Percentiles rank a stretch among this genome's conserved stretches.
Evolutionary conservation across 2,329 filamentous ascomycete genomes (phyloP).

Genomic region (Harringtonia lauricola): DNA sequence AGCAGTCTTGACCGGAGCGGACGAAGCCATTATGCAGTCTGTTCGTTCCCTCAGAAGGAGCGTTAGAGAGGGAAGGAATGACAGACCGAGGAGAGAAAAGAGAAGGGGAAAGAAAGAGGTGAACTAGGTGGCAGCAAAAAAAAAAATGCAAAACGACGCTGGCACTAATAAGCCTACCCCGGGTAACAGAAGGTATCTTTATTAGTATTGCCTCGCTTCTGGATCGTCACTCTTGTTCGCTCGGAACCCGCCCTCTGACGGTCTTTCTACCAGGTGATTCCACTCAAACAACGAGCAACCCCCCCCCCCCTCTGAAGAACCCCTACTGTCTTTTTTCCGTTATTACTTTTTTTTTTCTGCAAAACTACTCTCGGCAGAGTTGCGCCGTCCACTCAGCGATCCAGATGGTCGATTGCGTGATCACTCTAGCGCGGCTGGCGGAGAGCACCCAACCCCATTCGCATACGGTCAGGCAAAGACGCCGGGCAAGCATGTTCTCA

Average conservation of each 20-base stretch:
- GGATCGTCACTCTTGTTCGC: no score
- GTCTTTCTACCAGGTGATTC: no score
- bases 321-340: not conserved
- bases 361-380: not conserved
- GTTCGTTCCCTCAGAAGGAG: not conserved
- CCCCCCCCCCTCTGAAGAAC: not conserved
- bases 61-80: no score
- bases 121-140: no score
- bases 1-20: conserved; percentile 11
- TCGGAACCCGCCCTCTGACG: no score
- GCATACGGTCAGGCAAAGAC: not conserved
- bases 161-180: no score
- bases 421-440: conserved; percentile 17
- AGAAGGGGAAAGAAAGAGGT: no score
- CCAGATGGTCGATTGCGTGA: conserved; percentile 20
- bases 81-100: not conserved
- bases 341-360: not conserved
- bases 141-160: no score
- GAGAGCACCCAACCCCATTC: conserved; percentile 2
- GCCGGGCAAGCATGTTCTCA: not conserved
- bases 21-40: conserved; percentile 11
- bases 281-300: not conserved
- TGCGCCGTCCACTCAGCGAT: conserved; percentile 7
- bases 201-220: no score
- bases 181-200: no score